Evolutionary conservation across 2,329 filamentous ascomycete species (phyloP).

Genomic region (Paracamarosporium sp.): DNA sequence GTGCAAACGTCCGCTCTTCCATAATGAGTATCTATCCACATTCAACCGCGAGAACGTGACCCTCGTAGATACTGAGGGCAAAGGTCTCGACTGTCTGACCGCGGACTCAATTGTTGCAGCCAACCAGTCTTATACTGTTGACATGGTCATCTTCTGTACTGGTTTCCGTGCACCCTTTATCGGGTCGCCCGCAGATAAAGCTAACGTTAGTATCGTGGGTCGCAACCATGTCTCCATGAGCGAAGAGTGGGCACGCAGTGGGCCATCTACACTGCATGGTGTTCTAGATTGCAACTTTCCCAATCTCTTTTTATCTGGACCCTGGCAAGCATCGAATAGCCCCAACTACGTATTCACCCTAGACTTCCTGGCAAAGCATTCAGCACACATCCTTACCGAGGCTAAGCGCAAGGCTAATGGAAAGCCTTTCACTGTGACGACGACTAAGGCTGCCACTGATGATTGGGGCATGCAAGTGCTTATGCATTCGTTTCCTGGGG

Average conservation of each 20-base stretch:
- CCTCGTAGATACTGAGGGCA: slow-evolving; percentile 66
- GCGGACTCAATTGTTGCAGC: slow-evolving; percentile 56
- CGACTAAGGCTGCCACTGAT: slow-evolving; percentile 16
- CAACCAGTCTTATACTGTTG: slow-evolving; percentile 57
- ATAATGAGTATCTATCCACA: slow-evolving; percentile 63
- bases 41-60: slow-evolving; percentile 67
- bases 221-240: slow-evolving; percentile 53
- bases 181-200: slow-evolving; percentile 21
- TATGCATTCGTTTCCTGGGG: slow-evolving; percentile 19
- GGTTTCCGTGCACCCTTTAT: slow-evolving; percentile 43
- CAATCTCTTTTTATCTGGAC: slow-evolving; percentile 27
- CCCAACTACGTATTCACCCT: slow-evolving; percentile 21
- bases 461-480: slow-evolving; percentile 23
- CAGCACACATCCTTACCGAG: slow-evolving; percentile 21
- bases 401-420: slow-evolving; percentile 13
- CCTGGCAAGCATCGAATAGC: slow-evolving; percentile 20
- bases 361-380: slow-evolving; percentile 18
- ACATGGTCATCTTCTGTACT: slow-evolving; percentile 56
- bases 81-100: slow-evolving; percentile 54
- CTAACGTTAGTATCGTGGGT: slow-evolving; percentile 50
- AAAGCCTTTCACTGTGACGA: slow-evolving; percentile 15
- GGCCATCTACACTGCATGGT: slow-evolving; percentile 61
- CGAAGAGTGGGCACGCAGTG: slow-evolving; percentile 53
- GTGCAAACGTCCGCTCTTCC: slow-evolving; percentile 70
- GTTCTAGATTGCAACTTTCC: slow-evolving; percentile 22